Evolutionary conservation across 306 rosid genomes (phyloP).

Genomic region (Citrullus mucosospermus): DNA sequence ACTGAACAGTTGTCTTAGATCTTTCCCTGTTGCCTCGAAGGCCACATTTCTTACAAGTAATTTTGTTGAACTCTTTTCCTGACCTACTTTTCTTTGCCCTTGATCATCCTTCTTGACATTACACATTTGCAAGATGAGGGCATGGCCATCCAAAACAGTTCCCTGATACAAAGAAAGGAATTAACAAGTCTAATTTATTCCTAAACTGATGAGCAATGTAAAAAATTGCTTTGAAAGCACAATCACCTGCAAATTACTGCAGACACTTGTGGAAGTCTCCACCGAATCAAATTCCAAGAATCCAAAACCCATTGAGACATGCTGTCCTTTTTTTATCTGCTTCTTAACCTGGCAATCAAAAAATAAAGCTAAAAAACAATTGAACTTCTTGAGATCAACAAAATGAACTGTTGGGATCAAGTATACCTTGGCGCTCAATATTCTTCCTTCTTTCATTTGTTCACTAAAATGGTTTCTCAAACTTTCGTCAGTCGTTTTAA

Average conservation of each 20-base stretch:
- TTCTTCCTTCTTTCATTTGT: conserved; percentile 50
- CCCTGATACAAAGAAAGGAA: conserved; percentile 33
- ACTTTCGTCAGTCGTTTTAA: conserved; percentile 60
- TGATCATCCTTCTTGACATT: conserved; percentile 57
- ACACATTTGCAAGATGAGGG: conserved; percentile 64
- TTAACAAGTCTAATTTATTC: conserved; percentile 12
- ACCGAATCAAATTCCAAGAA: conserved; percentile 65
- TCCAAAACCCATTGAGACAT: conserved; percentile 89
- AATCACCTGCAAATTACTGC: conserved; percentile 63
- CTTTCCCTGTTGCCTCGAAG: conserved; percentile 81
- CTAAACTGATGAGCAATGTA: background rate
- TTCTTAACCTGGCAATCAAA: conserved; percentile 51
- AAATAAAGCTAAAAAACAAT: conserved; percentile 9
- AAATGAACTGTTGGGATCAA: background rate
- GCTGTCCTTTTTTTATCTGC: conserved; percentile 75
- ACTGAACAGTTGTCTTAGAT: conserved; percentile 68
- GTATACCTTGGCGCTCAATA: conserved; percentile 67
- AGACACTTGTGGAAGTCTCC: conserved; percentile 58
- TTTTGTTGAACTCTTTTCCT: conserved; percentile 77
- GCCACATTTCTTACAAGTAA: conserved; percentile 75
- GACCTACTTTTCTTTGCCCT: conserved; percentile 31
- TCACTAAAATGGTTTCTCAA: conserved; percentile 57
- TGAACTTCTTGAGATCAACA: background rate
- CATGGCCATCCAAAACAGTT: conserved; percentile 77
- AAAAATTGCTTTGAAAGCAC: background rate